Base-by-base conservation (phyloP, 2,329 filamentous ascomycete genomes). In the Exserohilum rostratum region DNA sequence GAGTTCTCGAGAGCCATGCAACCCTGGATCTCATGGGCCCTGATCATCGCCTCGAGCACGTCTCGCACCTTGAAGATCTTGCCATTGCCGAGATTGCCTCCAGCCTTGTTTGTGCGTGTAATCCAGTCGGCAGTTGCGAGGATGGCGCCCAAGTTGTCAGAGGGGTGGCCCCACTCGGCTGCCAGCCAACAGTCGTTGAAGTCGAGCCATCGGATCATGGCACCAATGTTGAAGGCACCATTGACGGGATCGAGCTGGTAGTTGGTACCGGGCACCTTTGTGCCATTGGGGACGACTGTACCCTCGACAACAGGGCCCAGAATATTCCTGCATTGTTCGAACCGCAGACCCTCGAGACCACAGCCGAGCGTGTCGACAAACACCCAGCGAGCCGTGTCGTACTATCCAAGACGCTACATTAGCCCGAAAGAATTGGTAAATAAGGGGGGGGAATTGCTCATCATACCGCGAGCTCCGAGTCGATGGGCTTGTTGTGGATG, bases 101-200 rank as follows among this genome's bases (percentile, higher is more conserved):
- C 90, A 47, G 91, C 91, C 65, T 93, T 85, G 80, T 95, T 96
- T 62, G 93, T 97, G 69, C 95, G 90, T 68, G 93, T 96, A 73
- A 96, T 87, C 95, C 95, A 99, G 83, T 99, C 95, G 57, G 95
- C 91, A 47, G 97, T 93, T 42, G 93, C 91, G 60, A 99, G 86
- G 75, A 99, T 99, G 70, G 93, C 95, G 61, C 95, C 95, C 67
- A 99, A 79, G 83, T 99, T 99, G 83, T 99, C 95, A 4, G 93
- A 97, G 59, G 95, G 95, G 79, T 99, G 95, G 55, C 95, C 95
- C 95, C 95, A 99, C 82, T 99, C 95, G 52, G 95, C 95, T 39
- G 93, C 95, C 62, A 98, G 84, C 95, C 93, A 99, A 86, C 95
- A 98, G 85, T 99, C 95, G 78, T 99, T 99, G 86, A 98, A 99